A percentile compares a stretch with the other conserved stretches of the same genome.
Evolutionary conservation across 257 asterid species (phyloP).

Genomic region (Przewalskia tangutica): DNA sequence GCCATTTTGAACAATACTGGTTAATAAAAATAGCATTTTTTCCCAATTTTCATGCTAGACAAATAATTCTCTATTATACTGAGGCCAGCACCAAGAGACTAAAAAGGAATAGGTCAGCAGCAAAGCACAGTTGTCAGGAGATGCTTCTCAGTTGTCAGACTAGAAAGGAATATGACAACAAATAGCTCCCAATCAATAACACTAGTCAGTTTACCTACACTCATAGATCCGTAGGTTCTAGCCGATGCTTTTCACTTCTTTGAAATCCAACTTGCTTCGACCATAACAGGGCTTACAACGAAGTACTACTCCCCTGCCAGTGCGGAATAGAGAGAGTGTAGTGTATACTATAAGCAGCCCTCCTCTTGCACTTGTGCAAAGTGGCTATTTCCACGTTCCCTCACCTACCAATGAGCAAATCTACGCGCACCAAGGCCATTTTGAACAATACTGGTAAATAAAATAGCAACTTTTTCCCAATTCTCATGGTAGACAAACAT

Average conservation of each 20-base stretch:
- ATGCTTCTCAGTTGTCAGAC: too few relatives aligned
- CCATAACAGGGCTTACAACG: background rate
- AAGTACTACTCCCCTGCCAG: background rate
- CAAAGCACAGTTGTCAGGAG: background rate
- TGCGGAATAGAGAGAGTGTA: background rate
- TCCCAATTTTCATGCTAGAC: background rate
- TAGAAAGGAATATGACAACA: background rate
- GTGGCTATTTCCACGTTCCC: background rate
- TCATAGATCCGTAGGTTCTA: background rate
- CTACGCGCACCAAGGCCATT: background rate
- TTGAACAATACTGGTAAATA: background rate
- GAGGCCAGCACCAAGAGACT: background rate
- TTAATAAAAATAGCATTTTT: background rate
- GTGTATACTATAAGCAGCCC: too few relatives aligned
- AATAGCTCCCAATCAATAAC: background rate
- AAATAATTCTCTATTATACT: background rate
- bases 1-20: background rate
- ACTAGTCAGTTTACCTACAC: background rate
- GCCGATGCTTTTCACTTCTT: background rate
- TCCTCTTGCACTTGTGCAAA: background rate
- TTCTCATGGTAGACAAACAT: background rate
- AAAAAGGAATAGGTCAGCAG: background rate
- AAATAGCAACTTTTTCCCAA: background rate
- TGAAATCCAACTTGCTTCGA: background rate
- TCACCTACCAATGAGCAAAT: background rate